These are phyloP conservation scores for Myxozyma mucilagina DNA, from an alignment of 805 yeast genomes.

Conservation along the genomic window DNA sequence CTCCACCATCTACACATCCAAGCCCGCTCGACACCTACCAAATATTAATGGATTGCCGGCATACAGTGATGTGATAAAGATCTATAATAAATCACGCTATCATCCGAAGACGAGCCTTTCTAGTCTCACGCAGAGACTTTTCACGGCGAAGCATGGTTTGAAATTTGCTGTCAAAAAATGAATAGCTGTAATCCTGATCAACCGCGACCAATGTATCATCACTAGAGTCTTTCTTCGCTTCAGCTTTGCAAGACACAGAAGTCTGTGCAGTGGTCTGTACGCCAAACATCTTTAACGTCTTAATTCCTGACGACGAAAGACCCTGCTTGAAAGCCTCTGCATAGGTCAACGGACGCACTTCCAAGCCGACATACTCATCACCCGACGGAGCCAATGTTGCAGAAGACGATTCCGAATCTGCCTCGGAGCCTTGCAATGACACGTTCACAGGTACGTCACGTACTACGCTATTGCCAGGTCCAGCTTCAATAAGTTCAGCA, in stretches of 20 bases:
- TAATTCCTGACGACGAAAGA: constrained; percentile 2
- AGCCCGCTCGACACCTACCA: background rate
- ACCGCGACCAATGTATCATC: background rate
- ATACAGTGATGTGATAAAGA: too few species aligned
- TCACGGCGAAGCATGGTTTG: constrained; percentile 16
- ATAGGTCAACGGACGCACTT: constrained; percentile 20
- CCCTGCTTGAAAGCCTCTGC: constrained; percentile 20
- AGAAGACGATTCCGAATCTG: background rate
- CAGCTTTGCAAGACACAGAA: too few species aligned
- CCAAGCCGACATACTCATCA: constrained; percentile 18
- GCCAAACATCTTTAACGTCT: background rate
- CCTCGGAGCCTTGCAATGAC: background rate
- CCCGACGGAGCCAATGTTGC: background rate
- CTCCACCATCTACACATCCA: background rate
- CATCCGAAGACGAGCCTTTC: constrained; percentile 18
- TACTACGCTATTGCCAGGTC: background rate
- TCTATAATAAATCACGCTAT: background rate
- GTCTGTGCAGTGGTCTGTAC: too few species aligned
- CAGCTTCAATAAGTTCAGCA: constrained; percentile 13
- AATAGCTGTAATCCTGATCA: constrained; percentile 3
- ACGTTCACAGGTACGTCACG: background rate
- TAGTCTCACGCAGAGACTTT: constrained; percentile 3
- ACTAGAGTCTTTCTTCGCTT: too few species aligned
- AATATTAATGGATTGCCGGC: background rate
- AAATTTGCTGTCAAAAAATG: constrained; percentile 10